Conservation (phyloP, 2,329 filamentous ascomycete genomes). For the Metarhizium rileyi region DNA sequence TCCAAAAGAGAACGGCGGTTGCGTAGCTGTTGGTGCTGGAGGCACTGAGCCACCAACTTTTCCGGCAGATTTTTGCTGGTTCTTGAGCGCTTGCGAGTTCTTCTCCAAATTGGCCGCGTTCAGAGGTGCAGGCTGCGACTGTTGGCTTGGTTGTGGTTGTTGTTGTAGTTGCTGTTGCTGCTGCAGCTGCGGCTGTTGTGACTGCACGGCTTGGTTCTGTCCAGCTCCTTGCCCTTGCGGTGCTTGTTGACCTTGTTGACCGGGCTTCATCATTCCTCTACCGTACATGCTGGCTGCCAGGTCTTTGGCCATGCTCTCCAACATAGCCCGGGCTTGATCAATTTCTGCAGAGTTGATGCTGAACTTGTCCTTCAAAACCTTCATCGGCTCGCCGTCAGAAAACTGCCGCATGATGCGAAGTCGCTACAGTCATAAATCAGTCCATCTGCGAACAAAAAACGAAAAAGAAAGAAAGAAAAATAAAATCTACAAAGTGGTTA, state of each 20-base stretch:
- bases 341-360: slow-evolving; percentile 43
- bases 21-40: slow-evolving; percentile 45
- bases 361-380: slow-evolving; percentile 35
- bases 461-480: too few species aligned
- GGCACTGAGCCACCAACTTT: slow-evolving; percentile 39
- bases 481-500: too few species aligned
- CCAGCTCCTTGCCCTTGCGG: slow-evolving; percentile 16
- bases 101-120: slow-evolving; percentile 42
- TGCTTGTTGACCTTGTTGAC: slow-evolving; percentile 9
- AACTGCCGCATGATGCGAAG: slow-evolving; percentile 45
- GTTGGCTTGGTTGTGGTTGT: slow-evolving; percentile 15
- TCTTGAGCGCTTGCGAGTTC: slow-evolving; percentile 37
- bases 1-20: slow-evolving; percentile 47
- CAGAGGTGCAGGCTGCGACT: slow-evolving; percentile 22
- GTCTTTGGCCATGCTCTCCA: slow-evolving; percentile 44
- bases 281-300: slow-evolving; percentile 22
- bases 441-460: not conserved
- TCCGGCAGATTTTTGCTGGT: slow-evolving; percentile 26
- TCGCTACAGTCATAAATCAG: slow-evolving; percentile 35
- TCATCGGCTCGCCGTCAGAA: slow-evolving; percentile 36
- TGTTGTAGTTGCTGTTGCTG: slow-evolving; percentile 18
- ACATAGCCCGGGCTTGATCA: slow-evolving; percentile 35
- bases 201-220: slow-evolving; percentile 20
- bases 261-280: slow-evolving; percentile 17
- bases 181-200: slow-evolving; percentile 23